Evolutionary conservation across 2,329 filamentous ascomycete species (phyloP).

Genomic region (Cordyceps farinosa): DNA sequence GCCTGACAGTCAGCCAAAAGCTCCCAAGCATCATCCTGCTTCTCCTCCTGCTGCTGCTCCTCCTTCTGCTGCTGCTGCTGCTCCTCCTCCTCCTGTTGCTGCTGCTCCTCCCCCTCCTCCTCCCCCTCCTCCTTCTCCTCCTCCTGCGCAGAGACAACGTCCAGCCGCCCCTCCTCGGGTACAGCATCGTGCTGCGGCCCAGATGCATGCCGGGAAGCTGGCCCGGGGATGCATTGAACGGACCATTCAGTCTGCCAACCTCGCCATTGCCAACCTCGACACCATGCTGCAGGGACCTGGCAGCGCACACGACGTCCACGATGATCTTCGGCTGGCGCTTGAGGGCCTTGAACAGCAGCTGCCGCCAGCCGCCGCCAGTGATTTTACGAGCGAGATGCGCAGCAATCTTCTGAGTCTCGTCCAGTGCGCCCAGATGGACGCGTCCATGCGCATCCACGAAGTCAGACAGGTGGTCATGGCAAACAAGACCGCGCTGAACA

Average conservation of each 20-base stretch:
- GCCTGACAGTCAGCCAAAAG: too few species aligned
- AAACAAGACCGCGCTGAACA: not conserved
- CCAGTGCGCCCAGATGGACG: not conserved
- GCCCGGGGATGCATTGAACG: not conserved
- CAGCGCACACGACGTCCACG: not conserved
- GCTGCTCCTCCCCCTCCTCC: too few species aligned
- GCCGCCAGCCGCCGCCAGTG: too few species aligned
- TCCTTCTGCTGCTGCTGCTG: too few species aligned
- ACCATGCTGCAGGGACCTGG: not conserved
- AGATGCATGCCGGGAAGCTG: not conserved
- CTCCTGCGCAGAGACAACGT: too few species aligned
- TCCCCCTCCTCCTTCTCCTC: too few species aligned
- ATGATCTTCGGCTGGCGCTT: not conserved
- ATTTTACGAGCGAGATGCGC: not conserved
- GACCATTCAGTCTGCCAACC: not conserved
- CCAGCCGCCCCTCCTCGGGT: too few species aligned
- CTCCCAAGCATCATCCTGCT: too few species aligned
- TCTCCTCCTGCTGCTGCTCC: too few species aligned
- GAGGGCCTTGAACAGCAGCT: not conserved
- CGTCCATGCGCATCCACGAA: not conserved
- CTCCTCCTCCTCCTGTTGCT: too few species aligned
- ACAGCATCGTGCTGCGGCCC: rapidly evolving
- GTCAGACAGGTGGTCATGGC: not conserved
- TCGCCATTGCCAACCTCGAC: not conserved
- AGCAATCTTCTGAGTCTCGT: not conserved